These are phyloP conservation scores for Fragilariopsis cylindrus DNA, from an alignment of 108 stramenopile species.

Conservation along the genomic window DNA sequence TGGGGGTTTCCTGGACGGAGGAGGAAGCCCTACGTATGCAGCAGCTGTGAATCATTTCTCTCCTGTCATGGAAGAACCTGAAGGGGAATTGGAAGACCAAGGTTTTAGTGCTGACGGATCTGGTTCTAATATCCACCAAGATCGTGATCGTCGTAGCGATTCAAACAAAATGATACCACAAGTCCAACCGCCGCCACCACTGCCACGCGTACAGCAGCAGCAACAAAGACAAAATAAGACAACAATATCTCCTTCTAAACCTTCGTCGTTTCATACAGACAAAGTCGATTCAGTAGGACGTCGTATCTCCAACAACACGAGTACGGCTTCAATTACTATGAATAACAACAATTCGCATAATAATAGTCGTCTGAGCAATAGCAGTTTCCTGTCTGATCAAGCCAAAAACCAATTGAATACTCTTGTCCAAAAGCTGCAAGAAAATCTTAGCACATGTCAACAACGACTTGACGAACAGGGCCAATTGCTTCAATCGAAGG, in stretches of 20 bases:
- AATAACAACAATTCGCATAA: background rate
- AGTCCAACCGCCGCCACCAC: slow-evolving; percentile 2
- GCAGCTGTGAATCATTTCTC: background rate
- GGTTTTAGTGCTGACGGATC: no score
- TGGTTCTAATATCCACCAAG: no score
- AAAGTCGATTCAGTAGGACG: background rate
- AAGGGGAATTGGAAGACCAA: background rate
- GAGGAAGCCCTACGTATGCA: background rate
- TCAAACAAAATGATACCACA: background rate
- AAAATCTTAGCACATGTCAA: slow-evolving; percentile 26
- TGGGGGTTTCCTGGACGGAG: background rate
- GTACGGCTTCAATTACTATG: slow-evolving; percentile 3
- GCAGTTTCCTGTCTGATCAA: slow-evolving; percentile 9
- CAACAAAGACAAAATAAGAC: slow-evolving; percentile 3
- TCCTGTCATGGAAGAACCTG: background rate
- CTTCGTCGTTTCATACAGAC: background rate
- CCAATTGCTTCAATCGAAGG: slow-evolving; percentile 21
- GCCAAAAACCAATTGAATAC: slow-evolving; percentile 26
- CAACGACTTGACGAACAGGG: slow-evolving; percentile 42
- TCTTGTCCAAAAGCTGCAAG: slow-evolving; percentile 29
- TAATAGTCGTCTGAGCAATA: background rate
- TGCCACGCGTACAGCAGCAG: slow-evolving; percentile 11
- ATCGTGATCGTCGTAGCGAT: background rate
- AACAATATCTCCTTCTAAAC: background rate
- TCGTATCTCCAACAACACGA: slow-evolving; percentile 5